Base-by-base conservation (phyloP, 2,329 filamentous ascomycete genomes). In the Phialocephala sp. region DNA sequence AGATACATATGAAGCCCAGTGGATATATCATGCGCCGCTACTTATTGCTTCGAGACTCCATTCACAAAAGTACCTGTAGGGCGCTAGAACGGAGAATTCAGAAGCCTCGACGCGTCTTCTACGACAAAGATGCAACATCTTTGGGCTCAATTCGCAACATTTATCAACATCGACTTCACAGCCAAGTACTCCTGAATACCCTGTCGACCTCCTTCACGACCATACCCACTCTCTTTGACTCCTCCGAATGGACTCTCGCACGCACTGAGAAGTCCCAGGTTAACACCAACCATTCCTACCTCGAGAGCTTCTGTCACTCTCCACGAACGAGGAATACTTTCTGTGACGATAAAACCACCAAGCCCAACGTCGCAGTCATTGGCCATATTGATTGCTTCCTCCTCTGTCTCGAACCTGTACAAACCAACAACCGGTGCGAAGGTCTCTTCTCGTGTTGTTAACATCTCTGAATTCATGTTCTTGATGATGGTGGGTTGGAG, bases 161-260 rank as follows among this genome's bases (percentile, higher is more conserved):
- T 68, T 37, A 68, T 68, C 36, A 66, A 62, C 63, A 68, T 68
- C n/a, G 61, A 64, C 83, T 94, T 94, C 69, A 90, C 90, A 50
- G 86, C 79, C 75, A 89, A 84, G 76, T 93, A 94, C 79, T 94
- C 92, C 15, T 88, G 86, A 68, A 93, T 88, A 18, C 91, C 91
- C 66, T 93, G 91, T 76, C 88, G 85, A 69, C 89, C 90, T 9
- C 92, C 92, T 78, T 95, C 92, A 54, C 91, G 82, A 2, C 92
- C 92, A 72, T 93, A 93, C 0, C 92, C 92, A 72, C 88, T 92
- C 80, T 93, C 84, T 80, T 95, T 95, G 55, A 95, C 89, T 70
- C 92, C 92, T 18, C 92, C 92, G 75, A 95, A 95, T n/a, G 70
- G 68, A 62, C 56, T 59, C 58, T 68, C 69, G 15, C 61, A 62